Evolutionary conservation across 352 stramenopile species (phyloP).

Genomic region (Blastocystis hominis): DNA sequence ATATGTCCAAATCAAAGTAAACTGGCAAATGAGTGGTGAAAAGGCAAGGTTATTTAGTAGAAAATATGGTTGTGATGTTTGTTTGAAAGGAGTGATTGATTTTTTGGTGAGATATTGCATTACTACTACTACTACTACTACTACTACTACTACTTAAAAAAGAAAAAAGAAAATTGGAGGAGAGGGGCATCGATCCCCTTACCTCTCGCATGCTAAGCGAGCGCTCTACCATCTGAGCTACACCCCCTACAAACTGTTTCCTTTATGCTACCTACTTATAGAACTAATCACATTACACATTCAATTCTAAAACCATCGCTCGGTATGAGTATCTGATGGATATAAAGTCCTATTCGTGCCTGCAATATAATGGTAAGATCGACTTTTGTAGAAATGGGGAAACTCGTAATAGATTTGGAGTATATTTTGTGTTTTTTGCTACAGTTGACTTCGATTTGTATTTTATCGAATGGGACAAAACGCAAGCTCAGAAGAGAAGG

Average conservation of each 20-base stretch:
- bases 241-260: background rate
- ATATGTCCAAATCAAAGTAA: conserved; percentile 46
- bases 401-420: background rate
- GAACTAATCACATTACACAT: background rate
- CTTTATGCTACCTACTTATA: background rate
- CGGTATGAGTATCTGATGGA: too few relatives aligned
- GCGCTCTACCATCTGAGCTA: conserved; percentile 46
- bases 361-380: background rate
- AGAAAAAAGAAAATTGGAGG: conserved; percentile 16
- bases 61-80: background rate
- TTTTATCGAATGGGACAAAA: conserved; percentile 33
- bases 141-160: background rate
- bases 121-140: background rate
- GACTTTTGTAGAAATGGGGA: background rate
- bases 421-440: too few relatives aligned
- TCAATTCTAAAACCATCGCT: background rate
- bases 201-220: conserved; percentile 52
- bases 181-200: conserved; percentile 47
- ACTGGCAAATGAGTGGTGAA: background rate
- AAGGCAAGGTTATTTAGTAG: too few relatives aligned
- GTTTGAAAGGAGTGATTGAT: background rate
- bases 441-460: background rate
- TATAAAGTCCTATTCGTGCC: too few relatives aligned
- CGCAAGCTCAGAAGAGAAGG: background rate
- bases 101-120: background rate